A percentile compares a stretch with the other conserved stretches of the same genome.
Conservation (phyloP, 805 yeast genomes). For the Aciculoconidium aculeatum region DNA sequence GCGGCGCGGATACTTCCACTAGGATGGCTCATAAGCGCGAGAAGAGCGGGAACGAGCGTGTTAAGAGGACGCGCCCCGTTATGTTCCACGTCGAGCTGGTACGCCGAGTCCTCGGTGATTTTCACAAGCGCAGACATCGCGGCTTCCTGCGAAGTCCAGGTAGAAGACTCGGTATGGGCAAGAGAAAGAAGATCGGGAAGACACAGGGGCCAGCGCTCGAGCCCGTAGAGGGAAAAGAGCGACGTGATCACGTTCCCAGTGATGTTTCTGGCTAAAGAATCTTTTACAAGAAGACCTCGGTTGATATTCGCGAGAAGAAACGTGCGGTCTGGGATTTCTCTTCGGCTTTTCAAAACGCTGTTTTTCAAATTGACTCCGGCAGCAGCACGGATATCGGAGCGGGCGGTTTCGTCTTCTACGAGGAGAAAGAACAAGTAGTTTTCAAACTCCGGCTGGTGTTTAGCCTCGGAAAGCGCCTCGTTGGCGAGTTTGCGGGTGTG, state of each 20-base stretch:
- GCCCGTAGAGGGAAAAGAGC: constrained; percentile 63
- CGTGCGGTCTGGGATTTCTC: constrained; percentile 18
- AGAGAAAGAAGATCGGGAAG: constrained; percentile 64
- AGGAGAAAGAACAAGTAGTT: constrained; percentile 73
- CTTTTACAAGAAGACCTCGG: constrained; percentile 50
- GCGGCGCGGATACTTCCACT: constrained; percentile 51
- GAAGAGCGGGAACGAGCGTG: constrained; percentile 59
- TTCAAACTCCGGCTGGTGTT: constrained; percentile 67
- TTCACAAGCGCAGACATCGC: constrained; percentile 78
- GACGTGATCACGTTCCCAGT: constrained; percentile 90
- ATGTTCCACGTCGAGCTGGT: constrained; percentile 57
- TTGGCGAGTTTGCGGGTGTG: constrained; percentile 60
- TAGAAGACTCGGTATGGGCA: constrained; percentile 28
- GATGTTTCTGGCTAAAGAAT: constrained; percentile 70
- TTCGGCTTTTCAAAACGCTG: constrained; percentile 43
- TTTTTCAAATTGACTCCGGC: constrained; percentile 87
- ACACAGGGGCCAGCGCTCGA: constrained; percentile 66
- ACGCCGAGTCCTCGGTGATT: constrained; percentile 84
- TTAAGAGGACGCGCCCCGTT: constrained; percentile 56
- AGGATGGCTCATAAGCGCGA: constrained; percentile 39
- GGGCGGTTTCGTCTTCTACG: constrained; percentile 42
- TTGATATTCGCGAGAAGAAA: constrained; percentile 40
- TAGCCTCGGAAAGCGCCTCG: constrained; percentile 65
- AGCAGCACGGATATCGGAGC: constrained; percentile 68
- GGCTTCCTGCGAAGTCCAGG: constrained; percentile 50